Percentiles rank a stretch among this genome's conserved stretches.
These are phyloP conservation scores for Leavenworthia alabamica DNA, from an alignment of 345 rosid genomes.

Conservation along the genomic window DNA sequence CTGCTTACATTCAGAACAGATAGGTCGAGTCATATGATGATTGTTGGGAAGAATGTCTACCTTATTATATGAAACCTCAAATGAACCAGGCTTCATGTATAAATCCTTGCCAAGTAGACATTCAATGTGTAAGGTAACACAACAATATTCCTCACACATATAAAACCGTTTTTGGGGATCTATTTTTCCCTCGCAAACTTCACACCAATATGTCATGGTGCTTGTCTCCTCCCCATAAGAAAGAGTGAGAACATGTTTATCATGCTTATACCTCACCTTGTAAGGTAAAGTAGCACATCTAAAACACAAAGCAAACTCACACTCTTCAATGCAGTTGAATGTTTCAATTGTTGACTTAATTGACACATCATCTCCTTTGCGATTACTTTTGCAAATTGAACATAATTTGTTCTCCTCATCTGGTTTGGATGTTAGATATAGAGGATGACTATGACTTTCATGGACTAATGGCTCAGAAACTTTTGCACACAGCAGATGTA, in stretches of 20 bases:
- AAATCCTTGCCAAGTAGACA: neutral
- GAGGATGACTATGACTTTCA: neutral
- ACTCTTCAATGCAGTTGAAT: neutral
- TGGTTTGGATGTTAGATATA: neutral
- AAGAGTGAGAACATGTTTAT: neutral
- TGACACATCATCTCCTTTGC: no score
- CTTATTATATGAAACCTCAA: neutral
- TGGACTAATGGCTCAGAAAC: neutral
- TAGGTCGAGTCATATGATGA: no score
- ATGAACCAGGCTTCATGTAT: neutral
- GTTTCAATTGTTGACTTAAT: neutral
- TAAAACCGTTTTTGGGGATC: neutral
- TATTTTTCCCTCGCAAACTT: neutral
- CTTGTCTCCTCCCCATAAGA: neutral
- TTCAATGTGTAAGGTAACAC: neutral
- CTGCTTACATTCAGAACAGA: no score
- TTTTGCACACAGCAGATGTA: neutral
- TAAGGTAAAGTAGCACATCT: neutral
- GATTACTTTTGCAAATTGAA: neutral
- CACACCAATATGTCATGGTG: neutral
- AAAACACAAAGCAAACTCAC: neutral
- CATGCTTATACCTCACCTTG: neutral
- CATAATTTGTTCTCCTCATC: neutral
- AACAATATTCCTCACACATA: neutral
- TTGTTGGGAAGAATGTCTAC: neutral